Evolutionary conservation across 305 asterid genomes (phyloP), one percentile per base, ranked within the genome.

Genomic region (Lippia alba): DNA sequence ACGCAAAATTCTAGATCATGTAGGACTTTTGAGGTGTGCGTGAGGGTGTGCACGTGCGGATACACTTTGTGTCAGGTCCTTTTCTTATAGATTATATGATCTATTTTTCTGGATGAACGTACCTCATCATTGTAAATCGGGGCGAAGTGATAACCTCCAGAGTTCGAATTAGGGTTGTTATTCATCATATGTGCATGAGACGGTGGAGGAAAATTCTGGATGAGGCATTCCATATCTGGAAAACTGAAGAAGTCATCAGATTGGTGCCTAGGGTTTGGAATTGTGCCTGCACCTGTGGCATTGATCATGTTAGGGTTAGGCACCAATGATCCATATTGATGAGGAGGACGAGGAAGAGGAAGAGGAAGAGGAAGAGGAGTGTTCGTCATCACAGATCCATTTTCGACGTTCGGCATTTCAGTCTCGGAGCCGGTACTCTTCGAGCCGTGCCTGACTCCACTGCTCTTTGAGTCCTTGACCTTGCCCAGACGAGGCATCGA

Each of bases 401-500:
- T 18, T 0, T 24, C 68, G 58, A 15, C 45, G 33, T 20, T 56
- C 16, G 24, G 60, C 7, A 45, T 53, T 16, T 51, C 74, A 0
- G 49, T 56, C 19, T 34, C 67, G 2, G 40, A 4, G 2, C 4
- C 57, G 55, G 57, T 17, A 10, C 14, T 44, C 57, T 68, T 55
- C 4, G 80, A 24, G 18, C 76, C 39, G 12, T 58, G 61, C 1
- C 19, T 71, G 0, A 12, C 67, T 6, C 64, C 72, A 12, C 19
- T 34, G 8, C 4, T 34, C 6, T 24, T 62, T 0, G 49, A 39
- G 11, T 10, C 67, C 32, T 8, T 44, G 41, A 32, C 14, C 66
- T 54, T 73, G 8, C 34, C 60, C 3, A 56, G 0, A 0, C 73
- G 72, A 24, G 89, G 89, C 89, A 81, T 84, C 8, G 74, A 73